These are phyloP conservation scores for Verticillium isaacii DNA, from an alignment of 2,329 filamentous ascomycete species.

Conservation along the genomic window DNA sequence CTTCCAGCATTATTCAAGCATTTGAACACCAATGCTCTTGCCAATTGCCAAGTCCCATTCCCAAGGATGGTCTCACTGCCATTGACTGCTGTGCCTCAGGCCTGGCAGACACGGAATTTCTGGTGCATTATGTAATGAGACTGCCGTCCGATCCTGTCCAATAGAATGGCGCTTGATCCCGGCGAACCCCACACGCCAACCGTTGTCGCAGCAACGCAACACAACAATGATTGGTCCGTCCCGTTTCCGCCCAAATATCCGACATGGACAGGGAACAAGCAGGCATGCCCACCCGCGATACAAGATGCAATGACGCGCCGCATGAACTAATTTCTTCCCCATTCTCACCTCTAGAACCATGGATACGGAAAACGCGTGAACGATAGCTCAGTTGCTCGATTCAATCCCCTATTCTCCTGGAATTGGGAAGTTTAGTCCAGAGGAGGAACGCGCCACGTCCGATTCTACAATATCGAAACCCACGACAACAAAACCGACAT, in stretches of 20 bases:
- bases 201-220: conserved; percentile 19
- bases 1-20: neutral
- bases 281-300: conserved; percentile 3
- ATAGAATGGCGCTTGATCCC: conserved; percentile 2
- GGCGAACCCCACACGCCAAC: conserved; percentile 4
- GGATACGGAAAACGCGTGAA: conserved; percentile 34
- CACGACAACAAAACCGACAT: conserved; percentile 24
- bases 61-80: neutral
- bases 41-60: too few species aligned
- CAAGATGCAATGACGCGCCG: conserved; percentile 22
- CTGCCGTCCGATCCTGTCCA: neutral
- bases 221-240: conserved; percentile 8
- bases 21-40: too few species aligned
- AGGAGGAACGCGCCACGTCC: conserved; percentile 1
- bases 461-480: neutral
- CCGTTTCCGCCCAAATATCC: conserved; percentile 11
- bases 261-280: conserved; percentile 11
- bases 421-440: neutral
- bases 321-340: conserved; percentile 28
- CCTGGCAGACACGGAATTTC: neutral
- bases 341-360: conserved; percentile 23
- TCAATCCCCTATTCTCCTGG: conserved; percentile 7
- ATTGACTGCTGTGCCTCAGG: neutral
- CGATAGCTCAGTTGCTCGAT: conserved; percentile 23
- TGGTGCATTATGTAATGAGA: neutral